phyloP scores from a whole-genome alignment of 2,329 filamentous ascomycete species.

The Arthroderma sp. region DNA sequence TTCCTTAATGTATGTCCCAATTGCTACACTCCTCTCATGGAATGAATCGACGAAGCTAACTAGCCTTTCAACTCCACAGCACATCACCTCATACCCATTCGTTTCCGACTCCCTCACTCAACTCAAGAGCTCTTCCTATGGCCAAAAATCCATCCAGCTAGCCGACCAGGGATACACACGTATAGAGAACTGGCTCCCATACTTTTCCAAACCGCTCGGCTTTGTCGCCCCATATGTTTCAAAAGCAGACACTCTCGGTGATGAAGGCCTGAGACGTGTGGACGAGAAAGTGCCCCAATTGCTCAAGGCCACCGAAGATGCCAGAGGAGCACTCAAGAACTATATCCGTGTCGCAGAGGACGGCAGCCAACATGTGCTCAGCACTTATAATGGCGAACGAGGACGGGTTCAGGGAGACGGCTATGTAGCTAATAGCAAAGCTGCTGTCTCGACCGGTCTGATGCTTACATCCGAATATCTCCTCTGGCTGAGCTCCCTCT shows the following conservation, averaged over 20 bases:
- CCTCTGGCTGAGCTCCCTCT: conserved; percentile 39
- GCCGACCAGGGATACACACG: conserved; percentile 62
- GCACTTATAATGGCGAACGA: conserved; percentile 32
- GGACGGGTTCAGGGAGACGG: conserved; percentile 42
- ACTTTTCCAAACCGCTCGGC: conserved; percentile 63
- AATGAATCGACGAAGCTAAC: background rate
- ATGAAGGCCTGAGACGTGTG: conserved; percentile 55
- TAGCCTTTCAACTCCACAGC: conserved; percentile 37
- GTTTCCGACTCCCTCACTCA: conserved; percentile 64
- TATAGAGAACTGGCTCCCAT: conserved; percentile 65
- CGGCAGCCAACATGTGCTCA: conserved; percentile 35
- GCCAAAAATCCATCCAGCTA: conserved; percentile 67
- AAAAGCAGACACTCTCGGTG: conserved; percentile 65
- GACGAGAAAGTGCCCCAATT: conserved; percentile 59
- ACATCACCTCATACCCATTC: conserved; percentile 72
- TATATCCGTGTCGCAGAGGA: conserved; percentile 49
- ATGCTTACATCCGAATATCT: conserved; percentile 54
- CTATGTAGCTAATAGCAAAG: conserved; percentile 55
- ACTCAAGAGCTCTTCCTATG: conserved; percentile 71
- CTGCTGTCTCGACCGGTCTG: conserved; percentile 52
- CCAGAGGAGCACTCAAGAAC: conserved; percentile 51
- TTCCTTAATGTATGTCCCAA: conserved; percentile 27
- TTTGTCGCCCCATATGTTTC: conserved; percentile 75
- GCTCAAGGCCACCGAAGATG: conserved; percentile 60
- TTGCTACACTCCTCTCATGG: background rate